Evolutionary conservation across 345 rosid species (phyloP), one percentile per base, ranked within the genome.

Genomic region (Melaleuca quinquenervia): DNA sequence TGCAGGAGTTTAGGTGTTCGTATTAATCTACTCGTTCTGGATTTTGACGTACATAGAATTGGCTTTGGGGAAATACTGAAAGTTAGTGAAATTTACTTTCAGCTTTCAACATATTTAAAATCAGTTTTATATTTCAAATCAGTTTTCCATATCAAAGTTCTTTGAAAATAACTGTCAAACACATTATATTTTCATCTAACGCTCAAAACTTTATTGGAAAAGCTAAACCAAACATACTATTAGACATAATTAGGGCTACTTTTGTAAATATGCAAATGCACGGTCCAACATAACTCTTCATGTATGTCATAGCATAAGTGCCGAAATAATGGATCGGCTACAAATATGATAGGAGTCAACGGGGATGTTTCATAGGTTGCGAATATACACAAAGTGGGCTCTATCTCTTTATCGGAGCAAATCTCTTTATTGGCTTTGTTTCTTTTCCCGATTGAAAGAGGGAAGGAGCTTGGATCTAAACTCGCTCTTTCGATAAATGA

Each of bases 271-370:
- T n/a, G 74, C 74, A 60, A n/a, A n/a, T 1, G 2, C 2, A 0
- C 1, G 1, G 27, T 60, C 3, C 6, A 41, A 10, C 10, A 3
- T 60, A 1, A 27, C 27, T 60, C 2, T 60, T 3, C 16, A 6
- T 7, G 7, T 13, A n/a, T 3, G 10, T 60, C 74, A 15, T 27
- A 13, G 20, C 7, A 58, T n/a, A 21, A 4, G 14, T 6, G 36
- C 1, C 2, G 0, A 27, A n/a, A n/a, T 3, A n/a, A 26, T n/a
- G 18, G 36, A 7, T n/a, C 1, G 70, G n/a, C 70, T 14, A 6
- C n/a, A 60, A 60, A n/a, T 60, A 6, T 7, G 5, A 29, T 7
- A 3, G 15, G 15, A 27, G 5, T 13, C 3, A 13, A 60, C 5
- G 20, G 20, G 18, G 70, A 3, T 27, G 12, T 27, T 60, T 13